phyloP scores from a whole-genome alignment of 1,284 basidiomycete species.

The Caloboletus firmus region DNA sequence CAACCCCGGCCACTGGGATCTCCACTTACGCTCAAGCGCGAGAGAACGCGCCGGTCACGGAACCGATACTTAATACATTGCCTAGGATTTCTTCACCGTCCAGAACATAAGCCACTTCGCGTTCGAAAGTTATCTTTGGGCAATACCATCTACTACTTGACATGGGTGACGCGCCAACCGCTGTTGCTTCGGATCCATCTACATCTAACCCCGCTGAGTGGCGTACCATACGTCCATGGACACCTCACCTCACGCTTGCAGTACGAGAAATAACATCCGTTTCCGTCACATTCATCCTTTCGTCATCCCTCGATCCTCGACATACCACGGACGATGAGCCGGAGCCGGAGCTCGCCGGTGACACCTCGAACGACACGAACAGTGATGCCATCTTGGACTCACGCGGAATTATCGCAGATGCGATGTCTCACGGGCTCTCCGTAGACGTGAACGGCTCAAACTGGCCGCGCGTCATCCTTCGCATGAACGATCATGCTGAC shows the following conservation, averaged over 20 bases:
- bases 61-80: background rate
- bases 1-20: background rate
- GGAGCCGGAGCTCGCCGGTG: slow-evolving; percentile 27
- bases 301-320: slow-evolving; percentile 45
- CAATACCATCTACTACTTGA: background rate
- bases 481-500: slow-evolving; percentile 71
- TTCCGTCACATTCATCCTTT: slow-evolving; percentile 66
- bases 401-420: slow-evolving; percentile 58
- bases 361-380: slow-evolving; percentile 32
- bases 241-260: slow-evolving; percentile 61
- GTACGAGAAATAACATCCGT: slow-evolving; percentile 80
- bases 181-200: slow-evolving; percentile 11
- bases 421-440: slow-evolving; percentile 68
- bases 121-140: background rate
- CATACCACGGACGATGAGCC: slow-evolving; percentile 20
- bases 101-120: background rate
- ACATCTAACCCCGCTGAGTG: slow-evolving; percentile 42
- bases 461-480: slow-evolving; percentile 75
- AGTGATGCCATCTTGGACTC: slow-evolving; percentile 8
- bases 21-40: background rate
- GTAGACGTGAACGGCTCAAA: slow-evolving; percentile 73
- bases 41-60: background rate
- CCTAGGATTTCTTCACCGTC: background rate
- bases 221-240: slow-evolving; percentile 76
- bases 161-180: slow-evolving; percentile 20